Evolutionary conservation across 345 rosid species (phyloP).

Genomic region (Camelina hispida): DNA sequence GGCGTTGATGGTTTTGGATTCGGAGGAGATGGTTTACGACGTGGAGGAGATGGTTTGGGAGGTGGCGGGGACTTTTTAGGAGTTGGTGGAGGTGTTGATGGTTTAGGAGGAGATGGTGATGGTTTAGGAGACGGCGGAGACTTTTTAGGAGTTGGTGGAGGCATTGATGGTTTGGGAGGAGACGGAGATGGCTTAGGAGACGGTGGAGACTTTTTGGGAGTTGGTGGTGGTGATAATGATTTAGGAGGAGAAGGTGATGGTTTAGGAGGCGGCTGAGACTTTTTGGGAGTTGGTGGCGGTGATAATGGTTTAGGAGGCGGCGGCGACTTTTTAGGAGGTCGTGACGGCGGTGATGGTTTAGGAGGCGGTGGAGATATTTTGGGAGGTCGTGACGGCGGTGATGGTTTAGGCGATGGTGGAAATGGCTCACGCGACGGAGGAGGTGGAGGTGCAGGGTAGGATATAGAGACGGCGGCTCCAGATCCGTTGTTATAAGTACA

Average conservation of each 20-base stretch:
- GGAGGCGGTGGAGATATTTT: constrained; percentile 20
- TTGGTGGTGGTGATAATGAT: not conserved
- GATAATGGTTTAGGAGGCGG: constrained; percentile 29
- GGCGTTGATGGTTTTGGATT: not conserved
- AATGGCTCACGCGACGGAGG: constrained; percentile 7
- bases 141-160: not conserved
- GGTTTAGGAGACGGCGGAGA: constrained; percentile 6
- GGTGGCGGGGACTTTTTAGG: not conserved
- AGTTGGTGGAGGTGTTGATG: constrained; percentile 4
- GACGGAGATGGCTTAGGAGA: not conserved
- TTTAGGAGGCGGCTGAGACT: constrained; percentile 27
- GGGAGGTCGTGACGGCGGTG: constrained; percentile 38
- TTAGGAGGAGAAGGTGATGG: constrained; percentile 14
- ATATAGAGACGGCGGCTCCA: constrained; percentile 33
- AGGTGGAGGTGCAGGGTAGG: constrained; percentile 42
- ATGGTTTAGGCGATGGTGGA: constrained; percentile 33
- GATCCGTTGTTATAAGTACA: constrained; percentile 37
- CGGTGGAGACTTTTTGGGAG: not conserved
- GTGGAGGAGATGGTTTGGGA: not conserved
- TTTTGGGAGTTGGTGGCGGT: constrained; percentile 10
- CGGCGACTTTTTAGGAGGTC: constrained; percentile 18
- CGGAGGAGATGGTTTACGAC: not conserved
- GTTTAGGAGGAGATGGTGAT: not conserved
- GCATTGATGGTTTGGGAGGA: not conserved
- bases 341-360: constrained; percentile 4